These are phyloP conservation scores for Peronospora tabacina DNA, from an alignment of 352 stramenopile species.

Conservation along the genomic window DNA sequence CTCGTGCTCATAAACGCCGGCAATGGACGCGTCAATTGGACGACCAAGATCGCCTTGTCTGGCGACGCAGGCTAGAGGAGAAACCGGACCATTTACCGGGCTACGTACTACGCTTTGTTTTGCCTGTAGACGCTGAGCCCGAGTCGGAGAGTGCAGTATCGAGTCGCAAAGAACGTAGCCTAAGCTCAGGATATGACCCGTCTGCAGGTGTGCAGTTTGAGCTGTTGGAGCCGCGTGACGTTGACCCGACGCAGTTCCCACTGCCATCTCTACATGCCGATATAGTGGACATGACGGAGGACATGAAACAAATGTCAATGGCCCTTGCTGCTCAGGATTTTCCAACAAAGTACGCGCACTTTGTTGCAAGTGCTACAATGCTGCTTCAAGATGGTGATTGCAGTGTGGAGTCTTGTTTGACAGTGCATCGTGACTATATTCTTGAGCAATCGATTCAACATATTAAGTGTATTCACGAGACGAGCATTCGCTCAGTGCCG, in stretches of 20 bases:
- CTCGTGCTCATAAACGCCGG: constrained; percentile 26
- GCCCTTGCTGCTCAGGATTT: constrained; percentile 29
- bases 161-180: constrained; percentile 16
- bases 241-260: constrained; percentile 24
- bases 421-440: constrained; percentile 34
- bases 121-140: constrained; percentile 22
- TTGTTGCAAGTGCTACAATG: constrained; percentile 21
- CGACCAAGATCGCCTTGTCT: constrained; percentile 28
- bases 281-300: constrained; percentile 17
- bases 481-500: constrained; percentile 29
- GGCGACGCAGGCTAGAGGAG: constrained; percentile 27
- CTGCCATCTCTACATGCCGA: constrained; percentile 15
- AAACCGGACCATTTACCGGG: constrained; percentile 22
- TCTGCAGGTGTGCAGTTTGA: constrained; percentile 24
- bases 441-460: constrained; percentile 50
- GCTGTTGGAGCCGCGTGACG: constrained; percentile 22
- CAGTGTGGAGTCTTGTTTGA: constrained; percentile 7
- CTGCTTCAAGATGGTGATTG: constrained; percentile 14
- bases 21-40: constrained; percentile 47
- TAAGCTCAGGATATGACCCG: constrained; percentile 27
- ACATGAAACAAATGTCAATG: constrained; percentile 21
- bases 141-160: constrained; percentile 14
- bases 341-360: constrained; percentile 43
- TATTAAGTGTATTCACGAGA: constrained; percentile 30
- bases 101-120: constrained; percentile 32